phyloP scores from a whole-genome alignment of 345 rosid genomes.

The thale cress (Arabidopsis thaliana) region TAIR10.1 NC_003071.7:15763001-15763500 shows the following conservation, averaged over 20 bases:
- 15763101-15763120: no score
- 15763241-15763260: slow-evolving; percentile 47
- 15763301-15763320: slow-evolving; percentile 22
- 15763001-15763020: slow-evolving; percentile 47
- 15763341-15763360: slow-evolving; percentile 30
- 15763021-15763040: slow-evolving; percentile 48
- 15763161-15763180: background rate
- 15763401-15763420: slow-evolving; percentile 27
- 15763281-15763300: slow-evolving; percentile 50
- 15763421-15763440: slow-evolving; percentile 58
- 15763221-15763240: slow-evolving; percentile 55
- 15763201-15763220: background rate
- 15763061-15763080: background rate
- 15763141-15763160: background rate
- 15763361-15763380: slow-evolving; percentile 15
- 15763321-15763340: slow-evolving; percentile 22
- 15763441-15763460: slow-evolving; percentile 42
- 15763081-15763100: background rate
- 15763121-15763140: no score
- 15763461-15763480: slow-evolving; percentile 54
- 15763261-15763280: slow-evolving; percentile 48
- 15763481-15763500: no score
- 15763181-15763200: background rate
- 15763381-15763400: slow-evolving; percentile 9
- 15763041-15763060: slow-evolving; percentile 45